phyloP scores from a whole-genome alignment of 2,329 filamentous ascomycete genomes.

The Arthrocladium fulminans region DNA sequence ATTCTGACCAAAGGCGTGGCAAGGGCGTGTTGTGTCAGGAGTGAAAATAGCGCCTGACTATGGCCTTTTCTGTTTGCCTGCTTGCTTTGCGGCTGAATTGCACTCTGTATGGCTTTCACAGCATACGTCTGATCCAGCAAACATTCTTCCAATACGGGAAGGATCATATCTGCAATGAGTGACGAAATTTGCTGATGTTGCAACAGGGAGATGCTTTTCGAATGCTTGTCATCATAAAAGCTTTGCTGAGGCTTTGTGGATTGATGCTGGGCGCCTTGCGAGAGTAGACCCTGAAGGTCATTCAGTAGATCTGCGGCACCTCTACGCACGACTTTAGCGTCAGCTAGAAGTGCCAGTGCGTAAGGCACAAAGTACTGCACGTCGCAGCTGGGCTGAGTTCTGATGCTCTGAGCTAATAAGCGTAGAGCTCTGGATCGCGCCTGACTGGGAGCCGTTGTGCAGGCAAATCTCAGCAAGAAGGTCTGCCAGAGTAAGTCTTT shows the following conservation, averaged over 20 bases:
- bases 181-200: neutral
- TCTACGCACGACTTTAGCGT: slow-evolving; percentile 66
- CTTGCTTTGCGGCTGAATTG: slow-evolving; percentile 39
- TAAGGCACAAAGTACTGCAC: slow-evolving; percentile 80
- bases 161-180: slow-evolving; percentile 48
- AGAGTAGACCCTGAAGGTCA: neutral
- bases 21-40: slow-evolving; percentile 64
- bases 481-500: slow-evolving; percentile 11
- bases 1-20: slow-evolving; percentile 59
- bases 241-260: slow-evolving; percentile 19
- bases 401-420: slow-evolving; percentile 33
- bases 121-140: slow-evolving; percentile 69
- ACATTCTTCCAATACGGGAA: slow-evolving; percentile 73
- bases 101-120: slow-evolving; percentile 51
- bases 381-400: slow-evolving; percentile 53
- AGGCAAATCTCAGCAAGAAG: slow-evolving; percentile 19
- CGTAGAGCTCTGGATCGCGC: slow-evolving; percentile 38
- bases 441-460: slow-evolving; percentile 39
- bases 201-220: neutral
- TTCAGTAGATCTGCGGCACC: slow-evolving; percentile 42
- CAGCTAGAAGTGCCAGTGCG: slow-evolving; percentile 62
- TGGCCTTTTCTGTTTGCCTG: slow-evolving; percentile 50
- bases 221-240: neutral
- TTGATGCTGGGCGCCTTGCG: slow-evolving; percentile 36
- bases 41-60: slow-evolving; percentile 58